These are phyloP conservation scores for Ambrosia artemisiifolia DNA, from an alignment of 129 eudicot species.

Conservation along the genomic window DNA sequence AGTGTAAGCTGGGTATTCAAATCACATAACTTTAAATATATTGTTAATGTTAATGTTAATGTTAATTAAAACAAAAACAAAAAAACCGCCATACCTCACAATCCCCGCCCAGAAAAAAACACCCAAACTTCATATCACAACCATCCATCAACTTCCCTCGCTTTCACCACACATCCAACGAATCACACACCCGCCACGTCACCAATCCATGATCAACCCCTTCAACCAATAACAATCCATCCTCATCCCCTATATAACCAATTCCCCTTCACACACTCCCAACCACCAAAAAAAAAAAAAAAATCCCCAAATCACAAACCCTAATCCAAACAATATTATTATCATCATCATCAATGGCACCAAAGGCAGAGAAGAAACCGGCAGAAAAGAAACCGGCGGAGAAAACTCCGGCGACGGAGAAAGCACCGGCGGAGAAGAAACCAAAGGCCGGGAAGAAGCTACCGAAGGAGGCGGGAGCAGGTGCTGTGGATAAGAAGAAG, in stretches of 20 bases:
- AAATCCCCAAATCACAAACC: not conserved
- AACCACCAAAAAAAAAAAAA: not conserved
- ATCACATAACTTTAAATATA: too few species aligned
- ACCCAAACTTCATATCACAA: not conserved
- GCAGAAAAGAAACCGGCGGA: slow-evolving; percentile 61
- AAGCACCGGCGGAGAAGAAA: slow-evolving; percentile 41
- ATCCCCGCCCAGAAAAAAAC: not conserved
- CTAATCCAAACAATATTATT: not conserved
- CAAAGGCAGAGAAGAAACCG: slow-evolving; percentile 63
- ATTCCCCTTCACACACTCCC: not conserved
- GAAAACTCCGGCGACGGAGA: slow-evolving; percentile 35
- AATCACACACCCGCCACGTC: not conserved
- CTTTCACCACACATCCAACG: not conserved
- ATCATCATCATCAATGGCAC: slow-evolving; percentile 39
- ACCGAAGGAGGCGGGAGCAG: slow-evolving; percentile 34
- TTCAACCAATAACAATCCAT: slow-evolving; percentile 7
- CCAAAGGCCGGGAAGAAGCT: slow-evolving; percentile 42
- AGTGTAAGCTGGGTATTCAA: too few species aligned
- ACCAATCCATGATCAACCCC: not conserved
- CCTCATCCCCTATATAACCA: not conserved
- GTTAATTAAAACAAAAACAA: too few species aligned
- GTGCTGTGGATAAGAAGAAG: slow-evolving; percentile 42
- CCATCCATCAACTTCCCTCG: slow-evolving; percentile 7
- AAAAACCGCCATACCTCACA: slow-evolving; percentile 4
- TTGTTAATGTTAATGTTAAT: too few species aligned